Percentiles rank a stretch among this genome's conserved stretches.
Evolutionary conservation across 2,329 filamentous ascomycete species (phyloP).

Genomic region (Cladophialophora psammophila): DNA sequence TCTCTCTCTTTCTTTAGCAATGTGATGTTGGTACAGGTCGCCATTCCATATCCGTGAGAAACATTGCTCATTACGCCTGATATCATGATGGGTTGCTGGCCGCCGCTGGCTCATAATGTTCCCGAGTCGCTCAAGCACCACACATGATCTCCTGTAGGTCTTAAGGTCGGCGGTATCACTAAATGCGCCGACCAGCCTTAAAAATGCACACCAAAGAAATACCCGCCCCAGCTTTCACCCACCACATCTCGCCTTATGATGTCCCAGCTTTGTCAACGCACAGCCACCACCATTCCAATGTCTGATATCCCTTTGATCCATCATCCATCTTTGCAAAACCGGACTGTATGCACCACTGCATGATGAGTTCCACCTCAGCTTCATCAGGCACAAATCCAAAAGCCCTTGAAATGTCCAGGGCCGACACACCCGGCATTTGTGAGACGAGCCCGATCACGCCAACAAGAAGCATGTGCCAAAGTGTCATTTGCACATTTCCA

Average conservation of each 20-base stretch:
- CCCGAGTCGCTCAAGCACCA: too few relatives aligned
- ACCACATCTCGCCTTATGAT: background rate
- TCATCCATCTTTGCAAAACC: constrained; percentile 32
- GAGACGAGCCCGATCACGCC: constrained; percentile 53
- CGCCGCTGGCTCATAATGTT: too few relatives aligned
- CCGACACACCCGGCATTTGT: constrained; percentile 50
- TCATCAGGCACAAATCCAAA: constrained; percentile 26
- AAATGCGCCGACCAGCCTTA: too few relatives aligned
- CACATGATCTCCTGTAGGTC: too few relatives aligned
- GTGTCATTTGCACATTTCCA: constrained; percentile 45
- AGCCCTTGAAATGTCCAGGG: constrained; percentile 44
- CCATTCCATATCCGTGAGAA: too few relatives aligned
- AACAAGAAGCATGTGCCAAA: constrained; percentile 54
- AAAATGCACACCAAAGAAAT: too few relatives aligned
- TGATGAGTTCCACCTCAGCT: constrained; percentile 27
- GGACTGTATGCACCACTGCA: constrained; percentile 29
- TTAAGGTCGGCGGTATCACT: too few relatives aligned
- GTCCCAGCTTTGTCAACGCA: constrained; percentile 36
- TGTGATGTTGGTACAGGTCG: too few relatives aligned
- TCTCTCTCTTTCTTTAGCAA: too few relatives aligned
- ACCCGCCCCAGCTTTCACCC: too few relatives aligned
- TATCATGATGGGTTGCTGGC: too few relatives aligned
- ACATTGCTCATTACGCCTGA: too few relatives aligned
- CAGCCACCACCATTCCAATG: constrained; percentile 54
- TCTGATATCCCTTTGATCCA: constrained; percentile 42